phyloP scores from a whole-genome alignment of 352 stramenopile species.

The Phytopythium boreale region DNA sequence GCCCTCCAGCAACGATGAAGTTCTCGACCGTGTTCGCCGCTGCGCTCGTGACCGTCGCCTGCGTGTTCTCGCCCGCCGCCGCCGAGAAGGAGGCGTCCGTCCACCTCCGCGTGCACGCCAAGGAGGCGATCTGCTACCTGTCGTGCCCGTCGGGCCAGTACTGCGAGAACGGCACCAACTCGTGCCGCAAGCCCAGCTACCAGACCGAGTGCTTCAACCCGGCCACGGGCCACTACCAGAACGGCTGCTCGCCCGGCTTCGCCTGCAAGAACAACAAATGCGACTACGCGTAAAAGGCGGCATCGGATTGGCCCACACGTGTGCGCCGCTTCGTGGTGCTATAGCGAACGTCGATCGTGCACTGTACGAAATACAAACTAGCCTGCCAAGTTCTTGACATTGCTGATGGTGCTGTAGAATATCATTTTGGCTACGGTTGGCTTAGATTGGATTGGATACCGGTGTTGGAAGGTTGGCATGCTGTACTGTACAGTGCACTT shows the following conservation, averaged over 20 bases:
- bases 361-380: too few relatives aligned
- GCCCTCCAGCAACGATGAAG: background rate
- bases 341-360: too few relatives aligned
- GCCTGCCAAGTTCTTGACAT: too few relatives aligned
- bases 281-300: conserved; percentile 15
- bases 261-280: conserved; percentile 26
- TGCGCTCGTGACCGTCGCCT: conserved; percentile 2
- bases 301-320: too few relatives aligned
- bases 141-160: conserved; percentile 25
- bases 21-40: conserved; percentile 2
- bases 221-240: conserved; percentile 22
- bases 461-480: too few relatives aligned
- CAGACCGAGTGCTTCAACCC: conserved; percentile 27
- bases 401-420: too few relatives aligned
- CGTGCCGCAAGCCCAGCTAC: conserved; percentile 19
- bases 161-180: conserved; percentile 26
- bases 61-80: conserved; percentile 18
- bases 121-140: conserved; percentile 11
- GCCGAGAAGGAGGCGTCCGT: conserved; percentile 17
- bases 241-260: conserved; percentile 20
- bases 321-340: too few relatives aligned
- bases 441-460: too few relatives aligned
- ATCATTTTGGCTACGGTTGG: too few relatives aligned
- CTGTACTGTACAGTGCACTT: too few relatives aligned
- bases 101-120: conserved; percentile 21